Base-by-base conservation (phyloP, 192 early-diverging fungal genomes). In the Gaertneriomyces semiglobifer region DNA sequence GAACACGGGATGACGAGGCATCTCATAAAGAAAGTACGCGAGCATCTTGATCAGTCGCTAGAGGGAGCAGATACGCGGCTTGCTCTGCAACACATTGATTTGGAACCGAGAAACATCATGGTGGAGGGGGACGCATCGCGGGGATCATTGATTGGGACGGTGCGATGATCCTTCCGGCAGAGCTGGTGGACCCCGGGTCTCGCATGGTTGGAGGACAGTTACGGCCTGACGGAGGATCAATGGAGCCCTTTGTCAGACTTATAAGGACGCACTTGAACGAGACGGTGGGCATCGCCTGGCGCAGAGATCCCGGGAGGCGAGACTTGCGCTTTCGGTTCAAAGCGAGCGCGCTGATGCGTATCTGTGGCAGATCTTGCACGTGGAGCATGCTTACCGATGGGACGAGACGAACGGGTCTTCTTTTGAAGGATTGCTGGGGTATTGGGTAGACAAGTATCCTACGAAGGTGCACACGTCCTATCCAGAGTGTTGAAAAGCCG, bases 51-150 rank as follows among this genome's bases (percentile, higher is more conserved):
- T 10, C 47, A 48, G 47, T 48, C n/a, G 47, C 8, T 48, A 48
- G n/a, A 10, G 47, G 47, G n/a, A 8, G 47, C 47, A 48, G 47
- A 48, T 48, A 48, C 47, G 47, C 47, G 54, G 20, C 54, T 60
- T 7, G 58, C 58, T 9, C 18, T 60, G 58, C 25, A 60, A 33
- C 18, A 60, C 58, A 33, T 41, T 20, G 58, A 60, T 42, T 18
- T 60, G 8, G 25, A 60, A 12, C 58, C 58, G 41, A 19, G 58
- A 8, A 60, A 60, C 58, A 60, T 60, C 40, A 60, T 60, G 58
- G 58, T 60, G 58, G 58, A 60, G 43, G 40, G 25, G 58, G 18
- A 20, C 19, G 40, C 18, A 42, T 41, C 40, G 43, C 58, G 10
- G 58, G 25, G 12, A 60, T 60, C 40, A 8, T 60, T 7, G 58